These are phyloP conservation scores for Rhodamnia rubescens DNA, from an alignment of 345 rosid species.

Conservation along the genomic window DNA sequence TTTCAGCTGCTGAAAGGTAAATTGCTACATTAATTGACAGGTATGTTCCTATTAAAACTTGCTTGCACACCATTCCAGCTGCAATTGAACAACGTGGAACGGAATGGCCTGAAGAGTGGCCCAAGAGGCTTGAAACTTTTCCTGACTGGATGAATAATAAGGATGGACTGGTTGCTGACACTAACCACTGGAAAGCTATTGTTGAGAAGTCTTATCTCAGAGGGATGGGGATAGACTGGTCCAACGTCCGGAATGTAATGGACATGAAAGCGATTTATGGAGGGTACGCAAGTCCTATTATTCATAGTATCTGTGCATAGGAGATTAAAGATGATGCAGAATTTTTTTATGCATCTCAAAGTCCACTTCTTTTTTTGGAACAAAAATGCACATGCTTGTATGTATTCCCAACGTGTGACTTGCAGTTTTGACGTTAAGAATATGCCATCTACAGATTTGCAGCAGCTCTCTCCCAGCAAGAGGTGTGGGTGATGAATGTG, in stretches of 20 bases:
- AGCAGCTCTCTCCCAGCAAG: slow-evolving; percentile 62
- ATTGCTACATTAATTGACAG: slow-evolving; percentile 17
- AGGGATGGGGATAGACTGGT: slow-evolving; percentile 88
- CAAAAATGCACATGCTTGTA: neutral
- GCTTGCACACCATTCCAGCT: slow-evolving; percentile 70
- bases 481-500: slow-evolving; percentile 90
- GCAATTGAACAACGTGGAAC: slow-evolving; percentile 85
- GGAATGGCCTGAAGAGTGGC: slow-evolving; percentile 99
- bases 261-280: slow-evolving; percentile 96
- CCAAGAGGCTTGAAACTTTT: slow-evolving; percentile 81
- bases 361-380: neutral
- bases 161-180: slow-evolving; percentile 46
- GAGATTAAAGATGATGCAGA: neutral
- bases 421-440: neutral
- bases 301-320: neutral
- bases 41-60: slow-evolving; percentile 71
- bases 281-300: slow-evolving; percentile 38
- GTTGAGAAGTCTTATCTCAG: slow-evolving; percentile 70
- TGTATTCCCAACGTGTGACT: neutral
- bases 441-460: slow-evolving; percentile 48
- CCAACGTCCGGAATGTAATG: slow-evolving; percentile 65
- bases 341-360: neutral
- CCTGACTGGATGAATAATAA: slow-evolving; percentile 82
- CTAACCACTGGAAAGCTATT: slow-evolving; percentile 72
- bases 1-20: neutral